These are phyloP conservation scores for Boletus tomentosulus DNA, from an alignment of 768 basidiomycete species.

Conservation along the genomic window DNA sequence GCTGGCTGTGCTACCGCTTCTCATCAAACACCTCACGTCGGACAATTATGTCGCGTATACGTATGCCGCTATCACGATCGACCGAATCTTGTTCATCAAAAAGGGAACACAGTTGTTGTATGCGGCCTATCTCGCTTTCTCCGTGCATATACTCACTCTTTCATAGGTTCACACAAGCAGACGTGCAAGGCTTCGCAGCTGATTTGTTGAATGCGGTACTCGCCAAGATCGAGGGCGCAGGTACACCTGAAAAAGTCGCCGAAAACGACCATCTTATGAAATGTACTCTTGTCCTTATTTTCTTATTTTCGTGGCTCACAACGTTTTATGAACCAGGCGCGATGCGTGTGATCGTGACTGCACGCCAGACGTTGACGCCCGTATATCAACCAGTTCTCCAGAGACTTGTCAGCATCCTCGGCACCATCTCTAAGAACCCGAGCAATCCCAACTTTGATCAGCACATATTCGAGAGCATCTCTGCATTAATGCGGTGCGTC, in stretches of 20 bases:
- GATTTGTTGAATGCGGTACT: constrained; percentile 70
- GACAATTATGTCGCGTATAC: constrained; percentile 91
- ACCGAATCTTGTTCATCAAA: constrained; percentile 89
- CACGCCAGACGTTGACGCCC: constrained; percentile 71
- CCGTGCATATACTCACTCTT: not conserved
- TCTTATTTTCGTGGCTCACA: constrained; percentile 2
- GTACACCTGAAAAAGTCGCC: constrained; percentile 86
- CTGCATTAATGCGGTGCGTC: constrained; percentile 83
- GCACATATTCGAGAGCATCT: constrained; percentile 93
- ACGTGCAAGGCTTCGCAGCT: constrained; percentile 80
- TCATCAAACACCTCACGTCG: constrained; percentile 77
- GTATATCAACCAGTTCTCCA: constrained; percentile 59
- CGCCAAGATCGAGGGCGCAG: constrained; percentile 70
- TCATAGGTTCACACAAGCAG: constrained; percentile 77
- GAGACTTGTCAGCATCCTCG: constrained; percentile 79
- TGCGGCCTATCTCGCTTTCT: constrained; percentile 25
- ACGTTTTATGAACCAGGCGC: constrained; percentile 65
- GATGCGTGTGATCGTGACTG: constrained; percentile 91
- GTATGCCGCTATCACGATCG: constrained; percentile 97
- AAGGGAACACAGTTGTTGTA: constrained; percentile 71
- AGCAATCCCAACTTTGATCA: constrained; percentile 98
- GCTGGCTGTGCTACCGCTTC: constrained; percentile 81
- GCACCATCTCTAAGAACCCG: constrained; percentile 90
- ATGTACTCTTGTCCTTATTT: constrained; percentile 49
- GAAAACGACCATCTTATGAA: constrained; percentile 99